Evolutionary conservation across 2,329 filamentous ascomycete species (phyloP), one percentile per base, ranked within the genome.

Genomic region (Myriosclerotinia curreyana): DNA sequence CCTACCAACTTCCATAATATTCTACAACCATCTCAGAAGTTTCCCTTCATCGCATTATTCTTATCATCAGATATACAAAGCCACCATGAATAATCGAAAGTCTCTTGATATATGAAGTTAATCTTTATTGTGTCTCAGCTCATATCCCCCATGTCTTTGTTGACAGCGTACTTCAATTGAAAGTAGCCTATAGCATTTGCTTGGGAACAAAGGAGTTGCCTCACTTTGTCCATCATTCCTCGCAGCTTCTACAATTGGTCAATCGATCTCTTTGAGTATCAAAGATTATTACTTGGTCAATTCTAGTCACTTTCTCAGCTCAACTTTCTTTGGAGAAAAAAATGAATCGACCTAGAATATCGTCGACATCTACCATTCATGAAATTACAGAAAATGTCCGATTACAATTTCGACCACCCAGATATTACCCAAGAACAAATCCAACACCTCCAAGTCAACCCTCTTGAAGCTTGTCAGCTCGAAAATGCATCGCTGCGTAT

Each of bases 401-500:
- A 56, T 28, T 62, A 62, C 11, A 62, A 62, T 22, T 38, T 56
- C 2, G 51, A 56, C 17, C 60, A 62, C n/a, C n/a, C 28, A 14
- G 38, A 28, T 8, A 20, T 62, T 15, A 55, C 51, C 7, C 28
- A 14, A 9, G 40, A 40, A 11, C 51, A 62, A 8, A 25, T 62
- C n/a, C 34, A 38, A 17, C n/a, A 56, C 36, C 60, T 62, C 15
- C 40, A 46, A 25, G 7, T 7, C 9, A 56, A 62, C 14, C 40
- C 50, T 6, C 60, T 62, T 7, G 60, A 62, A 20, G 60, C 60
- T 25, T 62, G 60, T n/a, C 60, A 49, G 22, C 31, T 51, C 22
- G 60, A 62, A 48, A 62, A 56, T 49, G 40, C 12, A 46, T 46
- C 40, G 1, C 51, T 62, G n/a, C 51, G 31, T n/a, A 46, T 28